A percentile compares a stretch with the other conserved stretches of the same genome.
Conservation (phyloP, 176 grass and related monocot species). For the Eleusine indica region DNA sequence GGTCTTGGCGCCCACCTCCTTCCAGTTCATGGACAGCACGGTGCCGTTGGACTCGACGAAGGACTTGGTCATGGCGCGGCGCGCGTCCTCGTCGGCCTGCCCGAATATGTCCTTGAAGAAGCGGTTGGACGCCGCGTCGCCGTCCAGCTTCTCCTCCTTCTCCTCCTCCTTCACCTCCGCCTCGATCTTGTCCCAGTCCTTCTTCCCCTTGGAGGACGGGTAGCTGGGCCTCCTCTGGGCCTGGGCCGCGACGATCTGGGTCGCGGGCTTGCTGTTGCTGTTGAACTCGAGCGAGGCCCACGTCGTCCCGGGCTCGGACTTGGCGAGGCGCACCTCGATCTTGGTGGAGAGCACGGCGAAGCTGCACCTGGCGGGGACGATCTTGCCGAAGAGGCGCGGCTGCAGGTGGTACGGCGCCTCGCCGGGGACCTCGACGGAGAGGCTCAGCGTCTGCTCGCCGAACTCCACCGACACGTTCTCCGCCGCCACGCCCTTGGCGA, state of each 20-base stretch:
- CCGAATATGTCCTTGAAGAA: slow-evolving; percentile 21
- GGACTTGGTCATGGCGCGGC: slow-evolving; percentile 26
- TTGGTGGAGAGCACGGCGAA: slow-evolving; percentile 30
- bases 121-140: slow-evolving; percentile 23
- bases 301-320: slow-evolving; percentile 15
- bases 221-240: background rate
- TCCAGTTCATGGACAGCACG: slow-evolving; percentile 14
- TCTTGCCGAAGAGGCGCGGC: slow-evolving; percentile 31
- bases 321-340: slow-evolving; percentile 39
- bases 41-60: slow-evolving; percentile 32
- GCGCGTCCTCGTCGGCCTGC: slow-evolving; percentile 21
- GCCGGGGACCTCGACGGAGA: slow-evolving; percentile 33
- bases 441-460: slow-evolving; percentile 33
- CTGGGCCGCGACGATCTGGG: background rate
- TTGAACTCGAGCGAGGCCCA: slow-evolving; percentile 35
- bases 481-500: slow-evolving; percentile 21
- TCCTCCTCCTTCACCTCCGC: slow-evolving; percentile 32
- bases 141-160: slow-evolving; percentile 32
- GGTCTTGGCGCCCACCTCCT: slow-evolving; percentile 33
- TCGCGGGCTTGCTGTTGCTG: background rate
- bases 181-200: slow-evolving; percentile 38
- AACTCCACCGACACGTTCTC: slow-evolving; percentile 34
- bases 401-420: slow-evolving; percentile 34
- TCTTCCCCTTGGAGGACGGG: slow-evolving; percentile 22
- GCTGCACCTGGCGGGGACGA: slow-evolving; percentile 18